Evolutionary conservation across 1,284 basidiomycete genomes (phyloP), one percentile per base, ranked within the genome.

Genomic region (Cystobasidium sp.): DNA sequence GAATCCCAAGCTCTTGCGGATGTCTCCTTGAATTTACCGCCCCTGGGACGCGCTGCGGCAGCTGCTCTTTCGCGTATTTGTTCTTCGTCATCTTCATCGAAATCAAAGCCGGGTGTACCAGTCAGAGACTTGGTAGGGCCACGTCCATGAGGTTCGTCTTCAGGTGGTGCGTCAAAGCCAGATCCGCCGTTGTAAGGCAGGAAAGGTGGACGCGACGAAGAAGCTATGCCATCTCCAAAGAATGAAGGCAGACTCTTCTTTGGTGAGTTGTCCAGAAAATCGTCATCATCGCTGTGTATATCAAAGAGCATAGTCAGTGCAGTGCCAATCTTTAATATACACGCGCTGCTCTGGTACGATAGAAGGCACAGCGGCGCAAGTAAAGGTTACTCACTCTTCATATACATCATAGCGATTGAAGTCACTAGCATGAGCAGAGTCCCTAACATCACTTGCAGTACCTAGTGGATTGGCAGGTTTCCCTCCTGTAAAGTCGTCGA

Each of bases 401-500:
- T 73, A 73, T 7, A 73, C 70, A 44, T 73, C 70, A 51, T 73
- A 73, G 20, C 70, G 61, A 41, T 59, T 73, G 46, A 64, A 65
- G 24, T 73, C 58, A n/a, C 16, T 58, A 58, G 56, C 44, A 12
- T 20, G 74, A 68, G 52, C 51, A 6, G 44, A 12, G 18, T 51
- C 70, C 52, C 71, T 75, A 39, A 76, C 53, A 37, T 78, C 78
- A 41, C 69, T 75, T 22, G 78, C 78, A 8, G 78, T 75, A 0
- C 79, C 78, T 12, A 68, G 76, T 14, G 51, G 61, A 67, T 76
- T 78, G 10, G 78, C 77, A 6, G 77, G 73, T 62, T 77, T 66
- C 6, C 79, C 79, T 12, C 78, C 78, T 4, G 78, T 75, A 20
- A 79, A 80, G 44, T 74, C 70, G 49, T 71, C 69, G 61, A 71